These are phyloP conservation scores for Copromyces sp. DNA, from an alignment of 495 filamentous ascomycete genomes.

Conservation along the genomic window DNA sequence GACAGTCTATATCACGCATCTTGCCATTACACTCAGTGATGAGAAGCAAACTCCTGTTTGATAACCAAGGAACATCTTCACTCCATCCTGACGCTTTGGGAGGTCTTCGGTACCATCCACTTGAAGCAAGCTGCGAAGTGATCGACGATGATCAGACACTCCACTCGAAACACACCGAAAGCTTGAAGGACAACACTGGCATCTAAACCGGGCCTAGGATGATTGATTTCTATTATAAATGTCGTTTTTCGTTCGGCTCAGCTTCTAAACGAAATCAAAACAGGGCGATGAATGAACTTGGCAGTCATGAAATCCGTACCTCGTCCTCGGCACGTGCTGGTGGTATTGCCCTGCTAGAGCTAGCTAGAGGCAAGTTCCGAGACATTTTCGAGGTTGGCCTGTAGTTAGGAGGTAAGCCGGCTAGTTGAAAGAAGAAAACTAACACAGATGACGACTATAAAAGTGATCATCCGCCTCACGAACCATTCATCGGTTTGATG, in stretches of 20 bases:
- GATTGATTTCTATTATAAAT: neutral
- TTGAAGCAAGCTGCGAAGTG: neutral
- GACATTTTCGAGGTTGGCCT: neutral
- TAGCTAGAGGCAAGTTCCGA: neutral
- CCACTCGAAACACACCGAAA: neutral
- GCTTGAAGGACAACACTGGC: neutral
- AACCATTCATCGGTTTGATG: too few relatives aligned
- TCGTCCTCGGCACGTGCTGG: neutral
- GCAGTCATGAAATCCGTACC: neutral
- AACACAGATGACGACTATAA: neutral
- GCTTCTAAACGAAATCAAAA: neutral
- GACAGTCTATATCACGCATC: neutral
- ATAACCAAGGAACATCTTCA: too few relatives aligned
- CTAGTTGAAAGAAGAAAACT: neutral
- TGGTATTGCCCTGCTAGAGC: neutral
- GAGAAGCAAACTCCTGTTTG: too few relatives aligned
- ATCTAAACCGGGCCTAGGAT: neutral
- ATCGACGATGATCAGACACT: neutral
- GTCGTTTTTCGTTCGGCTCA: neutral
- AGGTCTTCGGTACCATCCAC: neutral
- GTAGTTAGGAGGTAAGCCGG: neutral
- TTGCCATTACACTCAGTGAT: neutral
- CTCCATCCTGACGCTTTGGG: neutral
- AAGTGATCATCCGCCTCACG: neutral
- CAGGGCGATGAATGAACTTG: too few relatives aligned